phyloP scores from a whole-genome alignment of 2,329 filamentous ascomycete genomes.

The Chaetomiaceae sp. region DNA sequence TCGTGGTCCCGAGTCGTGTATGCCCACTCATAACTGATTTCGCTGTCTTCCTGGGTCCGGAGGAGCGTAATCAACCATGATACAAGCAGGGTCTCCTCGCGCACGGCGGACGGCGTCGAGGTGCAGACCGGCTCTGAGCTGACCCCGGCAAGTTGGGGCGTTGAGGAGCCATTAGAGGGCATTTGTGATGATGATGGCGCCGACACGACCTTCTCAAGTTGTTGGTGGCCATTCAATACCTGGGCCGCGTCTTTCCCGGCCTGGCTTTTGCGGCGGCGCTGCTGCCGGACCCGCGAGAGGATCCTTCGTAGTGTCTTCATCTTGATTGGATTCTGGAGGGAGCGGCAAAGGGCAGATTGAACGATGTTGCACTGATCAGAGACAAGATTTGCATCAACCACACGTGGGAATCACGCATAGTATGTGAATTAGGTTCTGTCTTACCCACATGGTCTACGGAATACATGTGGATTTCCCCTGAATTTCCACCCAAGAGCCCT shows the following conservation, averaged over 20 bases:
- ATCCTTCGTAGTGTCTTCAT: background rate
- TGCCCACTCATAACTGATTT: constrained; percentile 37
- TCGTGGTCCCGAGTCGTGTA: constrained; percentile 22
- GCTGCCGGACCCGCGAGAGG: background rate
- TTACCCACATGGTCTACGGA: no score
- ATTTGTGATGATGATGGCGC: no score
- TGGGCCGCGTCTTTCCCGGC: background rate
- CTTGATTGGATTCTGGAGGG: background rate
- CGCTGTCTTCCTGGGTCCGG: constrained; percentile 37
- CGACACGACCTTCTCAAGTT: no score
- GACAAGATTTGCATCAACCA: background rate
- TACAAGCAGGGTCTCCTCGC: constrained; percentile 37
- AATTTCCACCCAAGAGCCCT: no score
- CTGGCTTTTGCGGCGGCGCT: no score
- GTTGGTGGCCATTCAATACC: no score
- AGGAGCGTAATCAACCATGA: constrained; percentile 43
- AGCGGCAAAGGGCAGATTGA: background rate
- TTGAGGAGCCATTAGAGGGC: no score
- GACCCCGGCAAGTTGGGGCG: no score
- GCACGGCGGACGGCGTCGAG: constrained; percentile 34
- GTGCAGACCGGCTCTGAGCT: constrained; percentile 22
- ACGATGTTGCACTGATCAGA: background rate
- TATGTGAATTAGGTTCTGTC: background rate
- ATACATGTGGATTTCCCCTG: background rate
- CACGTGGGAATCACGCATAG: background rate